phyloP scores from a whole-genome alignment of 2,329 filamentous ascomycete genomes.

The Calonectria montana region DNA sequence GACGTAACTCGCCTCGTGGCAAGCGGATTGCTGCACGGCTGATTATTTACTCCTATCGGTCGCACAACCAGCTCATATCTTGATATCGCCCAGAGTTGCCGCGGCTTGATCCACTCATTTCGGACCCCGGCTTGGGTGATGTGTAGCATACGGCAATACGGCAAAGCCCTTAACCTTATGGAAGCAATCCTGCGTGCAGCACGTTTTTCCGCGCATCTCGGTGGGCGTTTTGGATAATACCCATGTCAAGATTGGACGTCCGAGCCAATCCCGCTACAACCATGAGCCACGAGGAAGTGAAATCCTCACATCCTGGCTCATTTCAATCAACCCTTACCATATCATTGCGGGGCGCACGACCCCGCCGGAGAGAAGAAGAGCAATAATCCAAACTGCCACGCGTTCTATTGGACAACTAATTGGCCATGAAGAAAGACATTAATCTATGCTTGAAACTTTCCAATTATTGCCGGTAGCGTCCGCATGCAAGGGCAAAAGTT shows the following conservation, averaged over 20 bases:
- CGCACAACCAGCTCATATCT: background rate
- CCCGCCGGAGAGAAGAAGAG: background rate
- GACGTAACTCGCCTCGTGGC: background rate
- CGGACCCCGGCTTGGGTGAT: background rate
- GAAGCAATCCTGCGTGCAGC: background rate
- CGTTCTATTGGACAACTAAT: background rate
- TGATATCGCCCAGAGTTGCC: too few species aligned
- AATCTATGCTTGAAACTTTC: conserved; percentile 1
- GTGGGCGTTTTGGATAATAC: background rate
- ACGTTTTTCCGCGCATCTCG: background rate
- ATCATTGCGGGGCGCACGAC: background rate
- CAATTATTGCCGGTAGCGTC: background rate
- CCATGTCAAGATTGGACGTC: background rate
- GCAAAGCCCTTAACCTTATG: background rate
- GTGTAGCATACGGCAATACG: background rate
- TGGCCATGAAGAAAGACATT: background rate
- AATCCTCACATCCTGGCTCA: background rate
- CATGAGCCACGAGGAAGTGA: background rate
- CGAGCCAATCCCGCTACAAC: background rate
- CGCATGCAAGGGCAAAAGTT: background rate
- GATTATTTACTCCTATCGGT: background rate
- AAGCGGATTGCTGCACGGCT: background rate
- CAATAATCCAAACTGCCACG: background rate
- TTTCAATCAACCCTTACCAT: background rate
- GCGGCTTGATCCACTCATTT: background rate